Evolutionary conservation across 2,329 filamentous ascomycete genomes (phyloP).

Genomic region (Fusarium sp.): DNA sequence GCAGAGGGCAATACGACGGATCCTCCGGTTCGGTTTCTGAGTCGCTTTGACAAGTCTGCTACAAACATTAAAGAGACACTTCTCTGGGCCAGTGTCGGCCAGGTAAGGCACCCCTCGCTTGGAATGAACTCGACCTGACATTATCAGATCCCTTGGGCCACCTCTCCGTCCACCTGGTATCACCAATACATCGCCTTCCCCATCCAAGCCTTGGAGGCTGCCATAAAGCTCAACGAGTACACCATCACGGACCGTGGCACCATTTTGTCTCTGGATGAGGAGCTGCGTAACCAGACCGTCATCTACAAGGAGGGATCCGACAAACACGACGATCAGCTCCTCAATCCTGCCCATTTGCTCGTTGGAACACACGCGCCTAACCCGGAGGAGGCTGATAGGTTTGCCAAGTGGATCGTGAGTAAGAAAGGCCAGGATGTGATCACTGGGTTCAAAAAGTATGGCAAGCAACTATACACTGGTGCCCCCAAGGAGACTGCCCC

Average conservation of each 20-base stretch:
- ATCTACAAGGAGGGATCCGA: constrained; percentile 58
- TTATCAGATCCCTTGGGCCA: constrained; percentile 58
- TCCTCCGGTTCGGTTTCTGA: constrained; percentile 59
- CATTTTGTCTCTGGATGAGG: constrained; percentile 56
- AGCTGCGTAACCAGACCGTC: constrained; percentile 52
- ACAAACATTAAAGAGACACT: constrained; percentile 65
- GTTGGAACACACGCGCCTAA: constrained; percentile 28
- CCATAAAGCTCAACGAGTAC: constrained; percentile 60
- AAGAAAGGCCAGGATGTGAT: constrained; percentile 34
- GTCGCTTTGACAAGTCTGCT: constrained; percentile 64
- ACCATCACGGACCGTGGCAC: constrained; percentile 65
- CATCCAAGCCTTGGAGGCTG: constrained; percentile 60
- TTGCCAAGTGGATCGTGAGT: constrained; percentile 39
- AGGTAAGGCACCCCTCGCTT: constrained; percentile 41
- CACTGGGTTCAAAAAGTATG: constrained; percentile 35
- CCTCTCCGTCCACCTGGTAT: constrained; percentile 62
- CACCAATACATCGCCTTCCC: constrained; percentile 63
- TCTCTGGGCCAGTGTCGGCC: constrained; percentile 63
- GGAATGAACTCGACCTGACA: fast-evolving
- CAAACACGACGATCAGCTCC: constrained; percentile 54
- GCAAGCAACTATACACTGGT: constrained; percentile 26
- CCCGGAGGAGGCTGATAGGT: constrained; percentile 21
- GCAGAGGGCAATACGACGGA: constrained; percentile 52
- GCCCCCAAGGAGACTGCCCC: constrained; percentile 54
- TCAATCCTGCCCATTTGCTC: constrained; percentile 57